Evolutionary conservation across 176 grass and related monocot species (phyloP).

Genomic region (Poa pratensis): DNA sequence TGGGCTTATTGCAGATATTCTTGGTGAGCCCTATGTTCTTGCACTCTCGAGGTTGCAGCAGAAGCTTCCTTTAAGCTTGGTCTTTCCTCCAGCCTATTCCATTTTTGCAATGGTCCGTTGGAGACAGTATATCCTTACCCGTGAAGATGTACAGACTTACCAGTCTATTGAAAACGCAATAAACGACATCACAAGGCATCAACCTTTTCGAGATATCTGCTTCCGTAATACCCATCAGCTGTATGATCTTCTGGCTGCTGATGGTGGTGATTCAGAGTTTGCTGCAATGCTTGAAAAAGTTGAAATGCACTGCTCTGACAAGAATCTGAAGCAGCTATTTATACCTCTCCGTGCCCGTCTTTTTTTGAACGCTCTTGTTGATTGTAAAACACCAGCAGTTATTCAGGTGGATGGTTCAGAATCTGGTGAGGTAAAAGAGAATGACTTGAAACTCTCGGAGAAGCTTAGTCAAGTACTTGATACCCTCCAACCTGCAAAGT

Average conservation of each 20-base stretch:
- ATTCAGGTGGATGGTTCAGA: slow-evolving; percentile 71
- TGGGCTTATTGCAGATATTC: slow-evolving; percentile 89
- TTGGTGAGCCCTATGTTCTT: slow-evolving; percentile 85
- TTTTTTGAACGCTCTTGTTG: slow-evolving; percentile 88
- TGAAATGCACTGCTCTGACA: slow-evolving; percentile 61
- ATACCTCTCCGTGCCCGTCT: slow-evolving; percentile 86
- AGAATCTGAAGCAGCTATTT: slow-evolving; percentile 83
- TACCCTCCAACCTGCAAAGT: slow-evolving; percentile 92
- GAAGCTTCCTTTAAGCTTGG: slow-evolving; percentile 68
- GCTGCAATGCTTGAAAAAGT: slow-evolving; percentile 66
- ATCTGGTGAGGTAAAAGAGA: slow-evolving; percentile 62
- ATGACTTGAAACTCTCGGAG: slow-evolving; percentile 70
- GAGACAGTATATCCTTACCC: slow-evolving; percentile 78
- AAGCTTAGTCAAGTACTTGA: slow-evolving; percentile 89
- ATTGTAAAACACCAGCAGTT: slow-evolving; percentile 72
- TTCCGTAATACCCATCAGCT: slow-evolving; percentile 77
- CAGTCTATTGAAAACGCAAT: slow-evolving; percentile 70
- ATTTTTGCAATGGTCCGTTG: slow-evolving; percentile 96
- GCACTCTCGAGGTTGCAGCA: slow-evolving; percentile 94
- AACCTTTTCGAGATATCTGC: slow-evolving; percentile 88
- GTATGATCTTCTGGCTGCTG: slow-evolving; percentile 82
- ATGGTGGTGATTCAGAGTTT: slow-evolving; percentile 92
- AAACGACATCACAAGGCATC: slow-evolving; percentile 78
- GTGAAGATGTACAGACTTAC: slow-evolving; percentile 78
- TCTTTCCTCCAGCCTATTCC: slow-evolving; percentile 85